phyloP scores from a whole-genome alignment of 768 basidiomycete genomes.

The Mycena venus region DNA sequence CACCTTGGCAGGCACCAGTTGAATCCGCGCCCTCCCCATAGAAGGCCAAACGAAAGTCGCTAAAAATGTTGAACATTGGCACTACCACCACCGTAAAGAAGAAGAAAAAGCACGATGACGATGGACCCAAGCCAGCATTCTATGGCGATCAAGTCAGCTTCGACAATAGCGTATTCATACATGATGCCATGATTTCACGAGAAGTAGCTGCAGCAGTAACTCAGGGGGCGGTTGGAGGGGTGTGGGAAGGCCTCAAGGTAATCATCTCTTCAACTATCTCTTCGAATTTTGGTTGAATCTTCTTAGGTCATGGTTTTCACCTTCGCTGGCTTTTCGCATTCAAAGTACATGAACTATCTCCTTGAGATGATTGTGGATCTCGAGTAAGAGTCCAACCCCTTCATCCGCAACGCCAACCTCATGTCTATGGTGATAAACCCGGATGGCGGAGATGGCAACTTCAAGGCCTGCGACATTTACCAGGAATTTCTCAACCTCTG shows the following conservation, averaged over 20 bases:
- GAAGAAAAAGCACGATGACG: not conserved
- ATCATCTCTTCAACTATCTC: too few species aligned
- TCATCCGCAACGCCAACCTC: constrained; percentile 38
- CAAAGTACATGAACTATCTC: constrained; percentile 48
- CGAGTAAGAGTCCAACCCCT: constrained; percentile 44
- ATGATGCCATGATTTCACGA: not conserved
- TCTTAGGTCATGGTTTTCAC: constrained; percentile 46
- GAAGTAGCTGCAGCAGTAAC: constrained; percentile 30
- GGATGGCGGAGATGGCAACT: too few species aligned
- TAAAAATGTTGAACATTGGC: not conserved
- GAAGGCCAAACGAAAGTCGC: not conserved
- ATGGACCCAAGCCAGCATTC: not conserved
- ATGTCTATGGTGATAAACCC: constrained; percentile 46
- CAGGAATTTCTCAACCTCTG: too few species aligned
- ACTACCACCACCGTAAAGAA: not conserved
- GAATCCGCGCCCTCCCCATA: not conserved
- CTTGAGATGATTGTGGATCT: constrained; percentile 47
- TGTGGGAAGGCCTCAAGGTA: too few species aligned
- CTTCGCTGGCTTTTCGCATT: constrained; percentile 48
- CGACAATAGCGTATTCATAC: not conserved
- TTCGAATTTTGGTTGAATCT: too few species aligned
- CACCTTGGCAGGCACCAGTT: not conserved
- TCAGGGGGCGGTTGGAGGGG: constrained; percentile 37
- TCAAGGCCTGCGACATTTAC: too few species aligned
- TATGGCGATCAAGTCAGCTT: not conserved